Evolutionary conservation across 345 rosid species (phyloP).

Genomic region (Hypericum androsaemum): DNA sequence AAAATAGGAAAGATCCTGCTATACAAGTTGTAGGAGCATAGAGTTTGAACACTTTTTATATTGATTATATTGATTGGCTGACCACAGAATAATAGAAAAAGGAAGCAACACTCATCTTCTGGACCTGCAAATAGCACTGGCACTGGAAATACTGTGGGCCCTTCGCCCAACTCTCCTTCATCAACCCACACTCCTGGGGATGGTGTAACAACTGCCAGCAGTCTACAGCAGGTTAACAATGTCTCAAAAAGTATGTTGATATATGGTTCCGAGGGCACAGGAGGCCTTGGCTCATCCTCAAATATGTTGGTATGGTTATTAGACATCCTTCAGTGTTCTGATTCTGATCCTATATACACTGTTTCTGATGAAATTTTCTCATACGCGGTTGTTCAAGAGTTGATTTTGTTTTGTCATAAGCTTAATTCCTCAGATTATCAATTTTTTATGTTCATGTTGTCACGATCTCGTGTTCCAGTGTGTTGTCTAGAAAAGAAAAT

Average conservation of each 20-base stretch:
- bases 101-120: slow-evolving; percentile 55
- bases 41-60: not conserved
- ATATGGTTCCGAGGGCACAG: slow-evolving; percentile 36
- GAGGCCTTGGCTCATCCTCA: slow-evolving; percentile 39
- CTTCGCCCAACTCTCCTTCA: slow-evolving; percentile 53
- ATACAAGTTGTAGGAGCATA: not conserved
- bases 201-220: slow-evolving; percentile 35
- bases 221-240: slow-evolving; percentile 32
- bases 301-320: slow-evolving; percentile 31
- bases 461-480: no score
- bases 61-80: slow-evolving; percentile 10
- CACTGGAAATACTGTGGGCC: slow-evolving; percentile 52
- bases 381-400: no score
- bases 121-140: slow-evolving; percentile 58
- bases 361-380: no score
- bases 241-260: slow-evolving; percentile 32
- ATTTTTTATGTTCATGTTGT: not conserved
- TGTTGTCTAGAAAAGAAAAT: no score
- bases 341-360: no score
- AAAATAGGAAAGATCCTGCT: no score
- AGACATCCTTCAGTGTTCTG: no score
- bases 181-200: slow-evolving; percentile 66
- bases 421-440: not conserved
- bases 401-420: no score
- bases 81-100: slow-evolving; percentile 42